Conservation (phyloP, 2,329 filamentous ascomycete genomes). For the Pseudogymnoascus destructans region DNA sequence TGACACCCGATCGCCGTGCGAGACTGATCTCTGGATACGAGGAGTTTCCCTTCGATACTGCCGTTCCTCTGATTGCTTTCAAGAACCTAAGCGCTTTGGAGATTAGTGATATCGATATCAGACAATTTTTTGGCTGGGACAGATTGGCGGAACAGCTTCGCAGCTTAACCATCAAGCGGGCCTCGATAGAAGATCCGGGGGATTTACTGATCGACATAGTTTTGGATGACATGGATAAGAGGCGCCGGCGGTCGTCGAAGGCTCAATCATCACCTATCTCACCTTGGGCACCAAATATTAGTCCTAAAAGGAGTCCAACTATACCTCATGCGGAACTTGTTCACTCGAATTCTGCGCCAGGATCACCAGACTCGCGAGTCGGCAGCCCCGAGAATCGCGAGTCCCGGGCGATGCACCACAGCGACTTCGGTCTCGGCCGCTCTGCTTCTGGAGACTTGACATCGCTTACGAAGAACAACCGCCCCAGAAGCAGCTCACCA, state of each 20-base stretch:
- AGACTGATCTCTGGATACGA: conserved; percentile 86
- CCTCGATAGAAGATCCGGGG: conserved; percentile 74
- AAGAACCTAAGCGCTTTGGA: conserved; percentile 93
- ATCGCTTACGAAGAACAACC: conserved; percentile 24
- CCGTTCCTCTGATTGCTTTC: conserved; percentile 91
- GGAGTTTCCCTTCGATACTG: conserved; percentile 95
- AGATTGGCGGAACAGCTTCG: conserved; percentile 81
- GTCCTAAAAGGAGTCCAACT: conserved; percentile 49
- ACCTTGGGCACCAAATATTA: conserved; percentile 47
- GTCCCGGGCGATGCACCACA: background rate
- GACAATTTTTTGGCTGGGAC: conserved; percentile 97
- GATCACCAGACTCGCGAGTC: conserved; percentile 39
- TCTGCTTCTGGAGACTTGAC: conserved; percentile 23
- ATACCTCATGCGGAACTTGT: conserved; percentile 52
- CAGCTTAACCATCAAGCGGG: conserved; percentile 77
- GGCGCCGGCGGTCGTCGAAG: conserved; percentile 78
- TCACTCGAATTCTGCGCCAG: conserved; percentile 55
- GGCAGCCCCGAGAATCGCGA: conserved; percentile 16
- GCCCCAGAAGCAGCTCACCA: conserved; percentile 70
- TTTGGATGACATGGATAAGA: conserved; percentile 88
- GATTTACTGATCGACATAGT: conserved; percentile 90
- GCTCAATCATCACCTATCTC: conserved; percentile 66
- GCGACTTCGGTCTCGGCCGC: background rate
- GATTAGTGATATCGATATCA: conserved; percentile 88
- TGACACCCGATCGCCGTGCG: conserved; percentile 87